Percentiles rank a stretch among this genome's conserved stretches.
phyloP scores from a whole-genome alignment of 768 basidiomycete species.

The Kwoniella europaea region DNA sequence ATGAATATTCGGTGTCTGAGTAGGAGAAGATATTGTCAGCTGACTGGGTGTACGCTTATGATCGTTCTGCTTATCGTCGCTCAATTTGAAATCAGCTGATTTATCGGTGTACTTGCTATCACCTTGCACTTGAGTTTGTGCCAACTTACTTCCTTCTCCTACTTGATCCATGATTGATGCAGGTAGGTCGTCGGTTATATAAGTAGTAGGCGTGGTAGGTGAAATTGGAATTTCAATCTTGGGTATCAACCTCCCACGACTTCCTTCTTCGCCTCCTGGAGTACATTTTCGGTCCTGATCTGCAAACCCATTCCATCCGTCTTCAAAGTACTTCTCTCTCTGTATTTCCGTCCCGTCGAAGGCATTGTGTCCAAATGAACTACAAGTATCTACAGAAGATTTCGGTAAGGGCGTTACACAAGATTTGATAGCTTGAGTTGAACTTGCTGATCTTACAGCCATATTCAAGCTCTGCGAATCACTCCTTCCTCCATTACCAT shows the following conservation, averaged over 20 bases:
- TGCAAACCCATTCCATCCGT: slow-evolving; percentile 5
- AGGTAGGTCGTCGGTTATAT: too few relatives aligned
- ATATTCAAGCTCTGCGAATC: not conserved
- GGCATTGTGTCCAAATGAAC: slow-evolving; percentile 3
- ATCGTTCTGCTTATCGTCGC: not conserved
- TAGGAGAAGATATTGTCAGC: too few relatives aligned
- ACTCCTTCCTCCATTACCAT: not conserved
- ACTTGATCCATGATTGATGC: not conserved
- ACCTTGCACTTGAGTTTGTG: not conserved
- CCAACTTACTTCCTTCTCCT: too few relatives aligned
- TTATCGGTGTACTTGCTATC: not conserved
- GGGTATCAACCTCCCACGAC: not conserved
- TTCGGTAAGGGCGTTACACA: not conserved
- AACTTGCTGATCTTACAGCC: not conserved
- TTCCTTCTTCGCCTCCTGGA: not conserved
- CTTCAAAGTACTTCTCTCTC: not conserved
- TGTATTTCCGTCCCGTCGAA: not conserved
- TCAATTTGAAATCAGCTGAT: not conserved
- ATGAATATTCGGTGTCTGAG: not conserved
- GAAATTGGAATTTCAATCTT: slow-evolving; percentile 6
- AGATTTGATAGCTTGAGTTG: slow-evolving; percentile 18
- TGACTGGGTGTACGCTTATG: not conserved
- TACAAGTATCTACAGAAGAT: slow-evolving; percentile 3
- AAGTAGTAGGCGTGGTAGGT: not conserved
- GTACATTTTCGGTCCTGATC: not conserved